A percentile compares a stretch with the other conserved stretches of the same genome.
Evolutionary conservation across 2,329 filamentous ascomycete genomes (phyloP).

Genomic region (Xylaria sp.): DNA sequence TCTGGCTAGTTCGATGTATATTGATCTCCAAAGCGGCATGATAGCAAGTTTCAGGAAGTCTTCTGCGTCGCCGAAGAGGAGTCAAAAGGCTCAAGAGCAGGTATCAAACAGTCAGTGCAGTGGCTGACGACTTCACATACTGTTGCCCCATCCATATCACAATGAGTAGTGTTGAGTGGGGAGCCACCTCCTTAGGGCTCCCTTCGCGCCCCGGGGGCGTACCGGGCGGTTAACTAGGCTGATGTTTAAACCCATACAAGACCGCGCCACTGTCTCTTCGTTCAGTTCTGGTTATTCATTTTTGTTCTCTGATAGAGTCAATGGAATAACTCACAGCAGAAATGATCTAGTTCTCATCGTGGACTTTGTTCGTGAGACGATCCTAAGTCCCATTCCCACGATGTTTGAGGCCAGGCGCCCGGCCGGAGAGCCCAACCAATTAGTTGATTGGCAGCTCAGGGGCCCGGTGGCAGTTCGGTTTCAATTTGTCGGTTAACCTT

Average conservation of each 20-base stretch:
- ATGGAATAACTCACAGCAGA: slow-evolving; percentile 33
- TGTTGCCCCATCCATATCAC: slow-evolving; percentile 30
- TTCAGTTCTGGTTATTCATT: not conserved
- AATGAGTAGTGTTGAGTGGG: not conserved
- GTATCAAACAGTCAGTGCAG: not conserved
- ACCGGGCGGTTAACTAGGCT: not conserved
- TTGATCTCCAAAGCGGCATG: slow-evolving; percentile 31
- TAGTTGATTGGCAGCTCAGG: not conserved
- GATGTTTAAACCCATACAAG: slow-evolving; percentile 30
- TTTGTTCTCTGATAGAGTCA: not conserved
- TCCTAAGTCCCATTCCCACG: slow-evolving; percentile 28
- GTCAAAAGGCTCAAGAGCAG: slow-evolving; percentile 11
- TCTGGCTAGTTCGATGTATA: slow-evolving; percentile 31
- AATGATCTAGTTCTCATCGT: not conserved
- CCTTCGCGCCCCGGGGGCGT: slow-evolving; percentile 16
- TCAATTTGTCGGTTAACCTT: not conserved
- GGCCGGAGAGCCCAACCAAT: slow-evolving; percentile 19
- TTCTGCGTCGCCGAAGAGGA: slow-evolving; percentile 18
- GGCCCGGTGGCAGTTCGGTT: not conserved
- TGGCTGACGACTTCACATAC: slow-evolving; percentile 11
- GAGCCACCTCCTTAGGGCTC: not conserved
- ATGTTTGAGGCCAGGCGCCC: slow-evolving; percentile 27
- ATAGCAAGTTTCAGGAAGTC: slow-evolving; percentile 31
- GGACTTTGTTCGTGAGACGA: not conserved
- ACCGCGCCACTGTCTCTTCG: slow-evolving; percentile 27